Percentiles rank a stretch among this genome's conserved stretches.
phyloP scores from a whole-genome alignment of 2,329 filamentous ascomycete genomes.

The Elsinoe perseae region DNA sequence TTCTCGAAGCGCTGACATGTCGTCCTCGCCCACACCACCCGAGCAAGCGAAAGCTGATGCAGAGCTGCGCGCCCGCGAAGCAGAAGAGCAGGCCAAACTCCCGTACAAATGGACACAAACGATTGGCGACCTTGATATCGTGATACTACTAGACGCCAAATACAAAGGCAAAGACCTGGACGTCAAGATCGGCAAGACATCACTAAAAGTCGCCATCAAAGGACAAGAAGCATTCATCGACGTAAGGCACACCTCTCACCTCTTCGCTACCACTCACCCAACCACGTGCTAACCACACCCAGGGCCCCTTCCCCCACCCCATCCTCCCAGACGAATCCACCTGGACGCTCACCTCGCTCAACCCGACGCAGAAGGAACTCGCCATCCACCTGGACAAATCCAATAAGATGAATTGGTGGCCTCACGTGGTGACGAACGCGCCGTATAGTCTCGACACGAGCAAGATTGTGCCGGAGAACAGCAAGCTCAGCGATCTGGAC shows the following conservation, averaged over 20 bases:
- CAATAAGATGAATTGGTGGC: constrained; percentile 98
- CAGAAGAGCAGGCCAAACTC: constrained; percentile 77
- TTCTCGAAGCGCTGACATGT: constrained; percentile 13
- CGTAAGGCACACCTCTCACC: constrained; percentile 38
- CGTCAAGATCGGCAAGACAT: constrained; percentile 72
- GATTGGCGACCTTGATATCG: constrained; percentile 79
- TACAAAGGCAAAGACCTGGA: constrained; percentile 77
- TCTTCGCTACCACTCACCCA: neutral
- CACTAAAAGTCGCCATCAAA: constrained; percentile 73
- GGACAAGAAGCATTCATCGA: constrained; percentile 78
- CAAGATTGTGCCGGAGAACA: constrained; percentile 90
- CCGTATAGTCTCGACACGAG: constrained; percentile 81
- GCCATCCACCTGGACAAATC: constrained; percentile 87
- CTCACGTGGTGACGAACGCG: constrained; percentile 76
- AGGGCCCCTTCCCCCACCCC: constrained; percentile 79
- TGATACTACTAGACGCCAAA: constrained; percentile 68
- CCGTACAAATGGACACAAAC: constrained; percentile 98
- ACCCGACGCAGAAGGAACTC: constrained; percentile 60
- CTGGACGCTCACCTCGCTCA: constrained; percentile 69
- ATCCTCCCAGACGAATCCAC: constrained; percentile 81
- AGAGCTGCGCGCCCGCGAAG: constrained; percentile 61
- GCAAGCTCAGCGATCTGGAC: constrained; percentile 84
- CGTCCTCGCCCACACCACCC: constrained; percentile 43
- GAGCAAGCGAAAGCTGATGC: constrained; percentile 50
- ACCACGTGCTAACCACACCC: constrained; percentile 7